Conservation (phyloP, 352 stramenopile genomes). For the Thalassiosira hispida region DNA sequence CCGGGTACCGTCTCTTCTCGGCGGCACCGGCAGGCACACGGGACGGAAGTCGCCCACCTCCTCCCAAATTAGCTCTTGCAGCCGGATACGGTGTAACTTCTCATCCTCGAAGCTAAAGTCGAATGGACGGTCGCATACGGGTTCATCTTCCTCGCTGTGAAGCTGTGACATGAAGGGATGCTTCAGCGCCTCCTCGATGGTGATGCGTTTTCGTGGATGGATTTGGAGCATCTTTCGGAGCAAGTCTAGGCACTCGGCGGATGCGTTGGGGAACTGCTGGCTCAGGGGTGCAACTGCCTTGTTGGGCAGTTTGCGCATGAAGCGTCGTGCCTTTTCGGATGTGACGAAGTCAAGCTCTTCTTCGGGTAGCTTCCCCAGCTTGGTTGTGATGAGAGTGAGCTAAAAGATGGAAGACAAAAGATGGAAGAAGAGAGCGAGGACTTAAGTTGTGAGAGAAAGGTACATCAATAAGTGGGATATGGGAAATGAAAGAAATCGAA, state of each 20-base stretch:
- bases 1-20: constrained; percentile 52
- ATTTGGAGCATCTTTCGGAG: constrained; percentile 90
- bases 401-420: constrained; percentile 79
- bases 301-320: constrained; percentile 88
- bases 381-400: constrained; percentile 96
- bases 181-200: constrained; percentile 92
- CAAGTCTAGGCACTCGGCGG: constrained; percentile 86
- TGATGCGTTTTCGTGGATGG: constrained; percentile 95
- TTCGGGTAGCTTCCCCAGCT: constrained; percentile 93
- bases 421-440: not conserved
- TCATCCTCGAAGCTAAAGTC: constrained; percentile 86
- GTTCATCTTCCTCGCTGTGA: constrained; percentile 86
- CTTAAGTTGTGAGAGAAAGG: constrained; percentile 73
- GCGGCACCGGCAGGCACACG: constrained; percentile 70
- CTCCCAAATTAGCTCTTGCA: constrained; percentile 85
- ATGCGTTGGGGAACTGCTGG: constrained; percentile 83
- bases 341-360: constrained; percentile 97
- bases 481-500: constrained; percentile 54
- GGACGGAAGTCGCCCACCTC: constrained; percentile 82
- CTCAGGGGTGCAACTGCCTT: constrained; percentile 72
- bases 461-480: constrained; percentile 70
- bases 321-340: constrained; percentile 90
- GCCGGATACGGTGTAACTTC: constrained; percentile 72
- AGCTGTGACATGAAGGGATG: constrained; percentile 96
- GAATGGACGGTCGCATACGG: constrained; percentile 70